Conservation (phyloP, 2,329 filamentous ascomycete genomes). For the Periconia sp. region DNA sequence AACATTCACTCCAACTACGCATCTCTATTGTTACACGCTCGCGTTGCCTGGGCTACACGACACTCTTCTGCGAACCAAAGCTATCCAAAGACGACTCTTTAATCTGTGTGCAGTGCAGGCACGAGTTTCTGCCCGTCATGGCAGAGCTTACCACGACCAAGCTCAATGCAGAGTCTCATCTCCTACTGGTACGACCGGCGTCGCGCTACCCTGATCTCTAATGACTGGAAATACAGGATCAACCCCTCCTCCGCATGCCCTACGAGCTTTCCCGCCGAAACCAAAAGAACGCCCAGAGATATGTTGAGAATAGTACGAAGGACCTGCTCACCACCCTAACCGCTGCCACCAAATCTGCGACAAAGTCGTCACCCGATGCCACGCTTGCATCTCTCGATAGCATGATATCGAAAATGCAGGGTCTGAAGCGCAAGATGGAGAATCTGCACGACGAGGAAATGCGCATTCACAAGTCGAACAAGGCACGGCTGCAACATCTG, state of each 20-base stretch:
- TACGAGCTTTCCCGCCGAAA: slow-evolving; percentile 93
- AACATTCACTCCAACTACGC: slow-evolving; percentile 10
- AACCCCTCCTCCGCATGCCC: slow-evolving; percentile 90
- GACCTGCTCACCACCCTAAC: slow-evolving; percentile 65
- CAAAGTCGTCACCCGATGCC: slow-evolving; percentile 52
- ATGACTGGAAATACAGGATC: slow-evolving; percentile 66
- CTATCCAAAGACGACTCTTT: too few relatives aligned
- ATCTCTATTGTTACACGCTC: not conserved
- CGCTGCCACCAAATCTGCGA: slow-evolving; percentile 65
- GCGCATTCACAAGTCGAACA: slow-evolving; percentile 74
- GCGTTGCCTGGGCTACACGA: not conserved
- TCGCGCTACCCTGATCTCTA: not conserved
- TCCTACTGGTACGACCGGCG: slow-evolving; percentile 70
- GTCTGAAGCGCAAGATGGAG: slow-evolving; percentile 85
- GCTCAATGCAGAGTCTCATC: slow-evolving; percentile 76
- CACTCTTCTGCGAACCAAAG: not conserved
- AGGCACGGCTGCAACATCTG: slow-evolving; percentile 79
- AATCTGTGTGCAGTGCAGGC: not conserved
- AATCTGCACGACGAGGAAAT: slow-evolving; percentile 79
- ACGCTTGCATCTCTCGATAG: slow-evolving; percentile 81
- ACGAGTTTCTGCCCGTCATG: slow-evolving; percentile 36
- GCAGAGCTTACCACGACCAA: slow-evolving; percentile 62
- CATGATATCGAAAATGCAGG: slow-evolving; percentile 85
- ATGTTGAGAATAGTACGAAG: slow-evolving; percentile 73
- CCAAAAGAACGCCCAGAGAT: slow-evolving; percentile 83